phyloP scores from a whole-genome alignment of 2,329 filamentous ascomycete species.

The Aspergillus spinulosporus region DNA sequence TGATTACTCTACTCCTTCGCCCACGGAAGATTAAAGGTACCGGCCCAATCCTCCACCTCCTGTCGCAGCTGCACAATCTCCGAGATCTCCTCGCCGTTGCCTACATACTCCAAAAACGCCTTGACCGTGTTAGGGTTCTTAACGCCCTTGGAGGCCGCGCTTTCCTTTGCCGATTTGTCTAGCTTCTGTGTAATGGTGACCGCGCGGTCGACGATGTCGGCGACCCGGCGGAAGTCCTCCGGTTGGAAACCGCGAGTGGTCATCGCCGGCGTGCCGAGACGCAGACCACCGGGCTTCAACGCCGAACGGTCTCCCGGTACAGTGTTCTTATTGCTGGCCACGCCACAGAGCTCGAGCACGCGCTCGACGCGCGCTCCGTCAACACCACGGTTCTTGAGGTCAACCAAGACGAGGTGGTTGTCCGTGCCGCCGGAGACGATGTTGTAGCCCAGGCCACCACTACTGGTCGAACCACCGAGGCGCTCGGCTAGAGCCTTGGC shows the following conservation, averaged over 20 bases:
- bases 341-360: constrained; percentile 85
- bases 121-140: constrained; percentile 98
- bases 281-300: constrained; percentile 85
- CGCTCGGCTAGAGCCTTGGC: constrained; percentile 82
- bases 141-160: constrained; percentile 77
- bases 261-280: constrained; percentile 96
- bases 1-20: constrained; percentile 58
- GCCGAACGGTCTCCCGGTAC: constrained; percentile 94
- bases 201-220: constrained; percentile 79
- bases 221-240: constrained; percentile 83
- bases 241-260: constrained; percentile 90
- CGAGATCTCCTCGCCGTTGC: constrained; percentile 72
- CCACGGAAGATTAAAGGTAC: constrained; percentile 84
- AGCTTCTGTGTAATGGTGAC: constrained; percentile 76
- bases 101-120: constrained; percentile 92
- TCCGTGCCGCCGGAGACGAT: constrained; percentile 95
- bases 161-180: constrained; percentile 66
- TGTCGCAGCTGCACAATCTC: constrained; percentile 84
- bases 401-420: constrained; percentile 94
- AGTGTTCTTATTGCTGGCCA: constrained; percentile 99
- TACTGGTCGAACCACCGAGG: constrained; percentile 68
- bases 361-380: constrained; percentile 93
- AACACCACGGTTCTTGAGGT: constrained; percentile 81
- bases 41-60: constrained; percentile 88
- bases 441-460: constrained; percentile 77